Conservation (phyloP, 495 filamentous ascomycete genomes). For the Neurospora sp. region DNA sequence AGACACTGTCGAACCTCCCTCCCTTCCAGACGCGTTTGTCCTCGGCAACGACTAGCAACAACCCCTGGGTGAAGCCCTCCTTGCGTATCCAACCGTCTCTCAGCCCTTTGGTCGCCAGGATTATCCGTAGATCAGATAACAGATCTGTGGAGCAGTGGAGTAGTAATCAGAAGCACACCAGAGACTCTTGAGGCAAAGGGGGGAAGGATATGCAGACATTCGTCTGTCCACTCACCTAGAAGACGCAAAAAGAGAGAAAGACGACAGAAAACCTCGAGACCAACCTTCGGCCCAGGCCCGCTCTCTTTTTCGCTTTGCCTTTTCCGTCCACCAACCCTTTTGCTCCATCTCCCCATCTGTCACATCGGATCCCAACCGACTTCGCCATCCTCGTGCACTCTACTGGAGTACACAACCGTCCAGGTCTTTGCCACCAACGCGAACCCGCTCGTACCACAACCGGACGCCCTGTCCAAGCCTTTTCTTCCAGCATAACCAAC, state of each 20-base stretch:
- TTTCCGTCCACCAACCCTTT: neutral
- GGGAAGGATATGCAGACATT: neutral
- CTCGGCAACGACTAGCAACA: neutral
- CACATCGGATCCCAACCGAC: neutral
- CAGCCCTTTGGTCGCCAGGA: constrained; percentile 2
- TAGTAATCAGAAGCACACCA: neutral
- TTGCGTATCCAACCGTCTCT: neutral
- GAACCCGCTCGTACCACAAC: neutral
- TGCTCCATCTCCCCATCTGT: neutral
- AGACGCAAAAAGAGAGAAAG: neutral
- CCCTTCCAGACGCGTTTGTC: neutral
- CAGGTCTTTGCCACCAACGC: neutral
- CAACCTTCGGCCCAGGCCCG: neutral
- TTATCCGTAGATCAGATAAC: constrained; percentile 14
- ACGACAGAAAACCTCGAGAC: neutral
- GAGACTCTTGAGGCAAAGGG: neutral
- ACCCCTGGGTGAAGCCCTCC: neutral
- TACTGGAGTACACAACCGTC: neutral
- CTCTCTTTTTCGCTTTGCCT: neutral
- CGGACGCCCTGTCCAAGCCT: neutral
- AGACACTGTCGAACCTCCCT: neutral
- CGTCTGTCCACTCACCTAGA: neutral
- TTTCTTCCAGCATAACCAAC: neutral
- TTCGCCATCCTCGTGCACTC: neutral
- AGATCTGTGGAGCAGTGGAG: constrained; percentile 6